These are phyloP conservation scores for Colletotrichum horii DNA, from an alignment of 2,329 filamentous ascomycete genomes.

Conservation along the genomic window DNA sequence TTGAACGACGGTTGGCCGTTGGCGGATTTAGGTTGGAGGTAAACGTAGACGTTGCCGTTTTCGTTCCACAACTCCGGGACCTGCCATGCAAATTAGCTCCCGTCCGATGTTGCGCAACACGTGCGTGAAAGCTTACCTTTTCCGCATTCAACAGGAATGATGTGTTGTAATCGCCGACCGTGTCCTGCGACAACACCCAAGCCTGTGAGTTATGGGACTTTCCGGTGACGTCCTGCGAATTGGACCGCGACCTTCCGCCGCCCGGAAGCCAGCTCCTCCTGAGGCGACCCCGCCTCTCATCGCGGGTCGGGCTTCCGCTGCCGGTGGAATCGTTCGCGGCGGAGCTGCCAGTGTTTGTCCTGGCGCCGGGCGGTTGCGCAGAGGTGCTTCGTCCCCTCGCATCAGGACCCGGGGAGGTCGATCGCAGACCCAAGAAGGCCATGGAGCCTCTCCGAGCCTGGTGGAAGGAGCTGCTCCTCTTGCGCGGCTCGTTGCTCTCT, in stretches of 20 bases:
- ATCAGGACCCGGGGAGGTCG: slow-evolving; percentile 39
- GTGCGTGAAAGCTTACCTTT: slow-evolving; percentile 48
- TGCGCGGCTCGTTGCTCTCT: slow-evolving; percentile 28
- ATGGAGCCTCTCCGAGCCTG: slow-evolving; percentile 23
- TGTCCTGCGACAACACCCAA: slow-evolving; percentile 62
- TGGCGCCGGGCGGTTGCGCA: slow-evolving; percentile 43
- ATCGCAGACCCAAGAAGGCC: slow-evolving; percentile 27
- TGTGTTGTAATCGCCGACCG: slow-evolving; percentile 61
- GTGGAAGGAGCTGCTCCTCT: slow-evolving; percentile 39
- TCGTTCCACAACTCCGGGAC: slow-evolving; percentile 73
- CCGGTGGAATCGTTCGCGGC: slow-evolving; percentile 36
- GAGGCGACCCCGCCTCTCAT: slow-evolving; percentile 45
- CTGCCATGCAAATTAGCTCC: slow-evolving; percentile 35
- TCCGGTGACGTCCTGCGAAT: slow-evolving; percentile 42
- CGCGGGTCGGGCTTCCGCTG: slow-evolving; percentile 47
- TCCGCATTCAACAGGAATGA: slow-evolving; percentile 57
- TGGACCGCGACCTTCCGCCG: slow-evolving; percentile 52
- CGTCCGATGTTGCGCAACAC: slow-evolving; percentile 17
- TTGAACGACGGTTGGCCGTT: slow-evolving; percentile 65
- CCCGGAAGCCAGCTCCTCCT: slow-evolving; percentile 61
- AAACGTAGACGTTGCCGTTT: slow-evolving; percentile 60
- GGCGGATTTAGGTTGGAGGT: slow-evolving; percentile 57
- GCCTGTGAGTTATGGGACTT: slow-evolving; percentile 36
- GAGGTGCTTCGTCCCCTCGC: slow-evolving; percentile 52
- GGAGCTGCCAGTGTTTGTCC: slow-evolving; percentile 24